Conservation (phyloP, 1,284 basidiomycete species). For the Heliocybe sulcata region DNA sequence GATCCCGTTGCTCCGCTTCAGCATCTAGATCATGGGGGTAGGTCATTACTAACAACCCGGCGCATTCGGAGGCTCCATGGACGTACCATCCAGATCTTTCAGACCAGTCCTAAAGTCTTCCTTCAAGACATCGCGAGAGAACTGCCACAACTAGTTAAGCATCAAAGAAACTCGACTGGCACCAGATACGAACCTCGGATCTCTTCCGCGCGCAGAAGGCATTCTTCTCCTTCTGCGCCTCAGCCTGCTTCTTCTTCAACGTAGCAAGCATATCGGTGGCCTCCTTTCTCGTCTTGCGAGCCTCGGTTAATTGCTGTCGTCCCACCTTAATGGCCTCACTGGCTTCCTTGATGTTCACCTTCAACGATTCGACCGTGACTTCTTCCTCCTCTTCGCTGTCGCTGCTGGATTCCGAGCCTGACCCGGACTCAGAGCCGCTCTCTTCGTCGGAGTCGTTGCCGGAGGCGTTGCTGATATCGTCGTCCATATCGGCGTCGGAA, state of each 20-base stretch:
- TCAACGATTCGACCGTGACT: constrained; percentile 37
- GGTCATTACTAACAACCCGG: background rate
- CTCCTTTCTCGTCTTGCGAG: constrained; percentile 36
- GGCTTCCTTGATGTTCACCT: constrained; percentile 34
- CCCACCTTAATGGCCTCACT: constrained; percentile 33
- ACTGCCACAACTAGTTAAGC: constrained; percentile 26
- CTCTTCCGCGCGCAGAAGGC: constrained; percentile 52
- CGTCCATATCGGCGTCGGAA: constrained; percentile 14
- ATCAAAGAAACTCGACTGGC: background rate
- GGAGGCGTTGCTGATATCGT: constrained; percentile 17
- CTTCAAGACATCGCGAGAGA: constrained; percentile 47
- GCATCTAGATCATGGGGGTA: constrained; percentile 28
- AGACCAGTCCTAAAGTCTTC: constrained; percentile 52
- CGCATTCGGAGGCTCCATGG: background rate
- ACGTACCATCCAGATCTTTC: constrained; percentile 48
- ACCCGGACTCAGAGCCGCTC: constrained; percentile 17
- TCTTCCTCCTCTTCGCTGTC: constrained; percentile 21
- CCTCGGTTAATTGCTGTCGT: constrained; percentile 29
- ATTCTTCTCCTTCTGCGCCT: constrained; percentile 51
- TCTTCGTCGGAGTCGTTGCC: constrained; percentile 15
- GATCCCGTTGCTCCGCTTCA: constrained; percentile 48
- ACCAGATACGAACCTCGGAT: constrained; percentile 34
- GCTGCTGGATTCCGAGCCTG: constrained; percentile 15
- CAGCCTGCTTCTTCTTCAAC: constrained; percentile 36
- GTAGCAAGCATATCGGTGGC: constrained; percentile 35